Evolutionary conservation across 2,329 filamentous ascomycete genomes (phyloP).

Genomic region (Colletotrichum aenigma): DNA sequence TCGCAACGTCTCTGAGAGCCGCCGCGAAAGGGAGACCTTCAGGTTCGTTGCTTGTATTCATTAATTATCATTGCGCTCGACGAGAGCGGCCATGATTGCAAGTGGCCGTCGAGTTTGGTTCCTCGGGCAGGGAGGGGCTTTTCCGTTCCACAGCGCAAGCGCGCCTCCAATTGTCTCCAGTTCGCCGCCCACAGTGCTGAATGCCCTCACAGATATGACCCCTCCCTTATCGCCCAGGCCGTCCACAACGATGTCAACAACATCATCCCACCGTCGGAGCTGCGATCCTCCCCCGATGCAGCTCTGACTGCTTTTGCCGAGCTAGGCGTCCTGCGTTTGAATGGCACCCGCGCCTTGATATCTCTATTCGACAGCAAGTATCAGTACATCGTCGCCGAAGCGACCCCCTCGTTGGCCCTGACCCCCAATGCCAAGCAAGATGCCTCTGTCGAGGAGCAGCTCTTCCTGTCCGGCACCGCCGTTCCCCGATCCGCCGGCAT

Average conservation of each 20-base stretch:
- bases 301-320: slow-evolving; percentile 54
- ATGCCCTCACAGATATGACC: slow-evolving; percentile 9
- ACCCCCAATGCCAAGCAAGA: slow-evolving; percentile 22
- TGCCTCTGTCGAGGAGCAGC: not conserved
- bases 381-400: slow-evolving; percentile 58
- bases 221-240: not conserved
- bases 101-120: no score
- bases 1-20: not conserved
- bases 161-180: no score
- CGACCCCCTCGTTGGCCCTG: slow-evolving; percentile 45
- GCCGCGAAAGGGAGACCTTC: not conserved
- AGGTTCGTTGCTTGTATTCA: not conserved
- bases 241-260: slow-evolving; percentile 24
- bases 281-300: slow-evolving; percentile 34
- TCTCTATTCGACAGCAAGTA: slow-evolving; percentile 53
- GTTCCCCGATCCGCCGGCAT: slow-evolving; percentile 30
- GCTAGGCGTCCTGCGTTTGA: slow-evolving; percentile 46
- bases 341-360: slow-evolving; percentile 42
- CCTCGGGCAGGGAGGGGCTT: no score
- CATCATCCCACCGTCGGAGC: slow-evolving; percentile 22
- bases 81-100: not conserved
- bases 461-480: slow-evolving; percentile 30
- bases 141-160: not conserved
- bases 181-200: not conserved
- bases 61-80: not conserved